Conservation (phyloP, 2,329 filamentous ascomycete species). For the Apiospora saccharicola region DNA sequence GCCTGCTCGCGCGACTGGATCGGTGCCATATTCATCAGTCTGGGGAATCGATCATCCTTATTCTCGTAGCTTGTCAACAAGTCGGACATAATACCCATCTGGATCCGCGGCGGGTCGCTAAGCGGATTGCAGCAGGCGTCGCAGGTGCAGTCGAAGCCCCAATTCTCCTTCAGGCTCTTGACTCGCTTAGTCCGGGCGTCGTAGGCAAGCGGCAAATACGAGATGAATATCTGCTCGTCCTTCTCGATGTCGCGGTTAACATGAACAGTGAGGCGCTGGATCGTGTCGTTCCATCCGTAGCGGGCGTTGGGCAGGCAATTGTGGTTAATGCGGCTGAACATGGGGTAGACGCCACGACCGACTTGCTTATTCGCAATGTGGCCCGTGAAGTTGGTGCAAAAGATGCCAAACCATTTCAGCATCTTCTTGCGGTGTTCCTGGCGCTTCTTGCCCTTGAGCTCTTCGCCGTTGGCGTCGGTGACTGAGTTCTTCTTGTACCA, state of each 20-base stretch:
- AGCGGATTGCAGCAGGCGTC: not conserved
- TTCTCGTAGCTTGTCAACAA: not conserved
- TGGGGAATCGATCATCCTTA: not conserved
- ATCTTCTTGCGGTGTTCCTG: slow-evolving; percentile 16
- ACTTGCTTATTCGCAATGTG: not conserved
- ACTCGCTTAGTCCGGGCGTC: not conserved
- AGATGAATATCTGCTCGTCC: slow-evolving; percentile 6
- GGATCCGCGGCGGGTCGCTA: not conserved
- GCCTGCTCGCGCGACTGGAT: not conserved
- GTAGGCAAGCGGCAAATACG: slow-evolving; percentile 1
- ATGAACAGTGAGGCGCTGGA: slow-evolving; percentile 24
- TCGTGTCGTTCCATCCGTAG: slow-evolving; percentile 18
- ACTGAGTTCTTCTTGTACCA: not conserved
- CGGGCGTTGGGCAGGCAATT: slow-evolving; percentile 22
- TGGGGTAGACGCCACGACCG: not conserved
- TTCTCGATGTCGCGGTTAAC: not conserved
- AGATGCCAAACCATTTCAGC: not conserved
- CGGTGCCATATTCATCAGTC: not conserved
- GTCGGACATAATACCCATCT: not conserved
- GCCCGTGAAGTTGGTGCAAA: not conserved
- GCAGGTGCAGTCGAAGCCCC: slow-evolving; percentile 7
- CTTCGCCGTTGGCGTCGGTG: not conserved
- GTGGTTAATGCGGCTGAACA: slow-evolving; percentile 28
- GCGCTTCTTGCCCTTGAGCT: slow-evolving; percentile 12
- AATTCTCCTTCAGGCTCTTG: not conserved